Conservation (phyloP, 352 stramenopile genomes). For the Halophytophthora polymorphica region DNA sequence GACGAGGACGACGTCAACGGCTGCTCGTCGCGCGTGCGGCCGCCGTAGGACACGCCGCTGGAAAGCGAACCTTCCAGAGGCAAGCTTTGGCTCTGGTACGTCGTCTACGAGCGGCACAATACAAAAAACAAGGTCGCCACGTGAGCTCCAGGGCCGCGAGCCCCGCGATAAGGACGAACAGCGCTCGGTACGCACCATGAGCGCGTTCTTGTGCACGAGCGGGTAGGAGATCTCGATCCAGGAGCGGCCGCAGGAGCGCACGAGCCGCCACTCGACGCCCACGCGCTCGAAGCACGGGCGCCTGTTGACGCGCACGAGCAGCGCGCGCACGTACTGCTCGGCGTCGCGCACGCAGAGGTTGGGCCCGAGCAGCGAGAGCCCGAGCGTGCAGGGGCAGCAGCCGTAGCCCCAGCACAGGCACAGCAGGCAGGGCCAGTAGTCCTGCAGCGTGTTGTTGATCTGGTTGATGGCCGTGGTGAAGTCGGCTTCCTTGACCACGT, state of each 20-base stretch:
- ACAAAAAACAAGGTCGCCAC: too few species aligned
- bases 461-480: conserved; percentile 77
- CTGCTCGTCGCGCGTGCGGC: too few species aligned
- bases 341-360: conserved; percentile 76
- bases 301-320: conserved; percentile 59
- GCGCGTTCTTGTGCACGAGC: conserved; percentile 24
- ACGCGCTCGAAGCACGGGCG: conserved; percentile 52
- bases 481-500: conserved; percentile 55
- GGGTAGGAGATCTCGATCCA: conserved; percentile 76
- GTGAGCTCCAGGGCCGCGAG: too few species aligned
- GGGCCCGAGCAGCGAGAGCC: conserved; percentile 59
- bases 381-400: conserved; percentile 64
- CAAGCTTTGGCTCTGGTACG: too few species aligned
- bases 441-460: conserved; percentile 83
- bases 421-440: conserved; percentile 80
- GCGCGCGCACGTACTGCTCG: conserved; percentile 62
- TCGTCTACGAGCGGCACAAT: too few species aligned
- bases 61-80: too few species aligned
- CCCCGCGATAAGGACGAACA: background rate
- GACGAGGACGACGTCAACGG: too few species aligned
- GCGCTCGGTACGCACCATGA: conserved; percentile 12
- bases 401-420: conserved; percentile 69
- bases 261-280: conserved; percentile 59
- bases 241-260: conserved; percentile 52
- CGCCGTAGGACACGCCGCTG: too few species aligned